A percentile compares a stretch with the other conserved stretches of the same genome.
Conservation (phyloP, 371 early-diverging fungal genomes). For the Vavraia culicis region DNA sequence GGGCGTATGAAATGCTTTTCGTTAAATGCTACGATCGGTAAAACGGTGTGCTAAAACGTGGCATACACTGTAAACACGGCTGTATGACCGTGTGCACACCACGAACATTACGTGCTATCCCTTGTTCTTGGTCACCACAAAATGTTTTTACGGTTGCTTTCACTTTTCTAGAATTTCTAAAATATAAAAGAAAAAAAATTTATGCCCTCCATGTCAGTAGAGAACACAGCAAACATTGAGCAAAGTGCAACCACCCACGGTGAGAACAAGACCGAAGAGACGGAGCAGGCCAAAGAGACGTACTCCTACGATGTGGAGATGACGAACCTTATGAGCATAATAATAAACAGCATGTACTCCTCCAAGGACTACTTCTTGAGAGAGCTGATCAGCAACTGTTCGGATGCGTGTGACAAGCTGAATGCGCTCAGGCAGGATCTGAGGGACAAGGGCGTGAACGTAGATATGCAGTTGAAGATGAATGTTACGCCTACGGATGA, state of each 20-base stretch:
- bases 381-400: constrained; percentile 73
- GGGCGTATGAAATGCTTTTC: too few species aligned
- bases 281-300: constrained; percentile 20
- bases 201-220: constrained; percentile 3
- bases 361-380: constrained; percentile 79
- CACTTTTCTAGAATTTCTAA: not conserved
- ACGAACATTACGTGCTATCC: too few species aligned
- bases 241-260: constrained; percentile 7
- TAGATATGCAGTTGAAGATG: constrained; percentile 52
- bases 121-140: too few species aligned
- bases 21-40: too few species aligned
- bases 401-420: constrained; percentile 81
- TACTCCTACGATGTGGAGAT: constrained; percentile 62
- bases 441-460: constrained; percentile 53
- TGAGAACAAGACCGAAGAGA: constrained; percentile 3
- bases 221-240: constrained; percentile 16
- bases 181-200: constrained; percentile 3
- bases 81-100: too few species aligned
- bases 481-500: constrained; percentile 55
- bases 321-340: constrained; percentile 63
- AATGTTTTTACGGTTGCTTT: too few species aligned
- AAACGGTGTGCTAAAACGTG: too few species aligned
- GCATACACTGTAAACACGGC: too few species aligned
- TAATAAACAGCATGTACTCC: constrained; percentile 64
- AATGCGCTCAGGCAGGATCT: constrained; percentile 50